Base-by-base conservation (phyloP, 2,329 filamentous ascomycete species). In the Aspergillus latus region DNA sequence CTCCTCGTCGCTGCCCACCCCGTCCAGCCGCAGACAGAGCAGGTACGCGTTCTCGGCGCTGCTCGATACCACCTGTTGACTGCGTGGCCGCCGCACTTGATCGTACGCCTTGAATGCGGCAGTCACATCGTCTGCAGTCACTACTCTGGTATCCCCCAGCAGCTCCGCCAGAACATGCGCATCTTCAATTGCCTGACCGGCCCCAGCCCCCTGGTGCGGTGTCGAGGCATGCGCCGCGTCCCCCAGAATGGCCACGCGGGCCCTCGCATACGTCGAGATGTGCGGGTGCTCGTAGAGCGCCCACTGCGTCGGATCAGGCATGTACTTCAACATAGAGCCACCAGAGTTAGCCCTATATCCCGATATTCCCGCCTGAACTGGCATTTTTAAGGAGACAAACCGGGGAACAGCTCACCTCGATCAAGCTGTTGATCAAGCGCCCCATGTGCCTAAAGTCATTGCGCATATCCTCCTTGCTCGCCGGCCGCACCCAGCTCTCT, bases 81-180 rank as follows among this genome's bases (percentile, higher is more conserved):
- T 77, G 7, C 82, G 68, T 8, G 78, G 74, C 2, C 82, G 71
- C 0, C 84, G 72, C 3, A 78, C 69, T 8, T 66, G 68, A 59
- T 85, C 81, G 44, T 81, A 85, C 0, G 76, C 77, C n/a, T 71
- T 69, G 45, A 86, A 83, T 0, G 74, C 82, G 0, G 70, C 72
- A 5, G 74, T 67, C 0, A 81, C 66, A 6, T 80, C 73, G 0
- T 63, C 55, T 0, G 62, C 58, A 0, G 59, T 68, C 0, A 60
- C 56, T 2, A 78, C 70, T 5, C 62, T 57, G 2, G 54, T 4
- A 34, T 79, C 72, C 0, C 74, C 76, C 0, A 86, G 70, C 0
- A 85, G 65, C 2, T 76, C 73, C 0, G 77, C 74, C 1, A 75
- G 59, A 1, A 74, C 70, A 28, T 69, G 64, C 0, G 71, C 69